phyloP scores from a whole-genome alignment of 352 stramenopile genomes.

The Pythium pyrilobum region DNA sequence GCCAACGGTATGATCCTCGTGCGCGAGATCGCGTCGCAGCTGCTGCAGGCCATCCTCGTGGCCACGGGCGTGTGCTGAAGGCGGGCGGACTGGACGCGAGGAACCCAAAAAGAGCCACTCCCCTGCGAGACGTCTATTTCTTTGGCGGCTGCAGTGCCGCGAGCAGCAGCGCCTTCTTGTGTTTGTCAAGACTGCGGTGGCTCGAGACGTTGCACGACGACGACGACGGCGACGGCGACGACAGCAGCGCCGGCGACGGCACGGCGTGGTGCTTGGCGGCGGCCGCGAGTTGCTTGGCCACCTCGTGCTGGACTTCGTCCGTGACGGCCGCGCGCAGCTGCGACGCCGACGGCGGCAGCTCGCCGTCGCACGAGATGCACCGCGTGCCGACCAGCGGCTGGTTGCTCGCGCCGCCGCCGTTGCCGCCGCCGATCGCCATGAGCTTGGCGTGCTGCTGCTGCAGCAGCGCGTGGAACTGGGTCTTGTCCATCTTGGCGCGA shows the following conservation, averaged over 20 bases:
- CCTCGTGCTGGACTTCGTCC: slow-evolving; percentile 56
- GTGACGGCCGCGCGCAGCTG: slow-evolving; percentile 55
- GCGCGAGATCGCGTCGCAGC: slow-evolving; percentile 83
- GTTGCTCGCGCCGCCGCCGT: slow-evolving; percentile 3
- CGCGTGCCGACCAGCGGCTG: slow-evolving; percentile 39
- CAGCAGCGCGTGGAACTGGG: slow-evolving; percentile 46
- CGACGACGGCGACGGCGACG: slow-evolving; percentile 1
- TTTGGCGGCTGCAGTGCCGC: slow-evolving; percentile 31
- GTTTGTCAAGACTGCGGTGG: slow-evolving; percentile 55
- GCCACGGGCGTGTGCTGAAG: slow-evolving; percentile 50
- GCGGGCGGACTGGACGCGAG: not conserved
- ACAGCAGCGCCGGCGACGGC: not conserved
- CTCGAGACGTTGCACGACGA: slow-evolving; percentile 46
- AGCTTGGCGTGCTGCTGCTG: slow-evolving; percentile 39
- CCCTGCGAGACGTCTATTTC: slow-evolving; percentile 14
- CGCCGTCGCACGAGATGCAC: slow-evolving; percentile 66
- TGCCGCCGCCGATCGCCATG: slow-evolving; percentile 12
- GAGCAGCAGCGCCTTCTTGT: slow-evolving; percentile 63
- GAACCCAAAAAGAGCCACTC: not conserved
- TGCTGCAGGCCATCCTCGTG: slow-evolving; percentile 80
- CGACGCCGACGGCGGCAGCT: slow-evolving; percentile 53
- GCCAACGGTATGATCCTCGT: slow-evolving; percentile 89
- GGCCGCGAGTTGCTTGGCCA: slow-evolving; percentile 44
- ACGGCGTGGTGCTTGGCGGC: slow-evolving; percentile 16
- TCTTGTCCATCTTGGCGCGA: slow-evolving; percentile 53